Evolutionary conservation across 768 basidiomycete genomes (phyloP).

Genomic region (Phaffia tasmanica): DNA sequence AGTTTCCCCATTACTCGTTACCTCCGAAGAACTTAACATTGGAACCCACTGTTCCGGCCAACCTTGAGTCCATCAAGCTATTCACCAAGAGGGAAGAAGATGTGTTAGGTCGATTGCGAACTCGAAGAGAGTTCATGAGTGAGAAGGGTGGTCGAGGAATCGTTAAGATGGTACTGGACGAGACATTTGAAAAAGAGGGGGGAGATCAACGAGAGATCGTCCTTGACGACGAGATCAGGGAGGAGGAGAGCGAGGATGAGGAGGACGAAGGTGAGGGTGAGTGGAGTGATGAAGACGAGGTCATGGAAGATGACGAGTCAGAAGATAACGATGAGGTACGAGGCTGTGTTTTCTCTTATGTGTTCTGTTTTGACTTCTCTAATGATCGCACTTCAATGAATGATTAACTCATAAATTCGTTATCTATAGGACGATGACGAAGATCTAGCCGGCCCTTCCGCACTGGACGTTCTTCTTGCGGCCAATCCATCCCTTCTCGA

Average conservation of each 20-base stretch:
- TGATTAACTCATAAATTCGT: not conserved
- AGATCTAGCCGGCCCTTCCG: conserved; percentile 17
- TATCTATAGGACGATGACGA: conserved; percentile 29
- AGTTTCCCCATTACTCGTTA: conserved; percentile 59
- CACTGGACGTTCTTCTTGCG: conserved; percentile 23
- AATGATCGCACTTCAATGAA: conserved; percentile 23
- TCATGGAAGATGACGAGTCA: conserved; percentile 33
- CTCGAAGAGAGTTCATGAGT: conserved; percentile 56
- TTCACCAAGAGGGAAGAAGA: conserved; percentile 47
- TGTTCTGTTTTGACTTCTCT: conserved; percentile 30
- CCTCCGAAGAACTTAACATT: conserved; percentile 40
- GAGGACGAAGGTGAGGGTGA: conserved; percentile 35
- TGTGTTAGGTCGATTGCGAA: conserved; percentile 45
- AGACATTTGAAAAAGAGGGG: conserved; percentile 25
- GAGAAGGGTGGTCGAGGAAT: conserved; percentile 46
- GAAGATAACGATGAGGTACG: conserved; percentile 42
- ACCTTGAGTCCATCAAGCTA: conserved; percentile 35
- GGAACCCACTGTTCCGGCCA: conserved; percentile 19
- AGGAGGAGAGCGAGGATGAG: conserved; percentile 9
- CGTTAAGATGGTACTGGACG: conserved; percentile 46
- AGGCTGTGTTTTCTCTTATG: conserved; percentile 24
- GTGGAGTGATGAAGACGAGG: conserved; percentile 30
- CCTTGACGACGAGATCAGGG: conserved; percentile 34
- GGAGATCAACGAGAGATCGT: conserved; percentile 43
- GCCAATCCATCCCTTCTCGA: conserved; percentile 16